phyloP scores from a whole-genome alignment of 2,329 filamentous ascomycete genomes.

The Pyricularia sp. region DNA sequence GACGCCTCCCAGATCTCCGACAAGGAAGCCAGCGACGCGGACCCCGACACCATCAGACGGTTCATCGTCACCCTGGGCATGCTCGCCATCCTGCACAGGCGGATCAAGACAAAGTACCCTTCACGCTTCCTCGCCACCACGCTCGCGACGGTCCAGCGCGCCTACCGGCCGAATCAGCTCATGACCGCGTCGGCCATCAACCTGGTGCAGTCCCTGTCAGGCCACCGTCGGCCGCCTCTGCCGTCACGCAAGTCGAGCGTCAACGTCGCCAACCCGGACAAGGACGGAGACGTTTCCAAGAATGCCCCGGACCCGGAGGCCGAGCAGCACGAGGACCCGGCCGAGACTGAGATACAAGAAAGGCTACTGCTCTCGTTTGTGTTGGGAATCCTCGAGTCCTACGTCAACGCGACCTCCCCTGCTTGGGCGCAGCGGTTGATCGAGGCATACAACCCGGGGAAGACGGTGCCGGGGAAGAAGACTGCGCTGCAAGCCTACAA shows the following conservation, averaged over 20 bases:
- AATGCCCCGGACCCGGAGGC: conserved; percentile 56
- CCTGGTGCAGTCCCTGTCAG: conserved; percentile 60
- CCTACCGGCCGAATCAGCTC: conserved; percentile 56
- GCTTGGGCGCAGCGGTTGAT: conserved; percentile 56
- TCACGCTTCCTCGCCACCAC: conserved; percentile 71
- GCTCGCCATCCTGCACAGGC: conserved; percentile 61
- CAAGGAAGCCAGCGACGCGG: conserved; percentile 12
- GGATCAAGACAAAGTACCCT: conserved; percentile 69
- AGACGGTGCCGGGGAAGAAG: conserved; percentile 49
- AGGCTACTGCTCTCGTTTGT: conserved; percentile 66
- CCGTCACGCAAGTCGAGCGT: conserved; percentile 50
- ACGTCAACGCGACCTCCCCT: conserved; percentile 51
- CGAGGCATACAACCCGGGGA: conserved; percentile 58
- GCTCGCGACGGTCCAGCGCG: conserved; percentile 60
- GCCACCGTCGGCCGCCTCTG: conserved; percentile 54
- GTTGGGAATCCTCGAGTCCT: conserved; percentile 68
- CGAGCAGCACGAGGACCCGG: conserved; percentile 46
- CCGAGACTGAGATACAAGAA: conserved; percentile 51
- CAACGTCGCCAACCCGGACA: conserved; percentile 43
- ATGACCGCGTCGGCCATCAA: conserved; percentile 63
- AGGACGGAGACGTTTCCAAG: conserved; percentile 41
- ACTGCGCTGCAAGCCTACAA: conserved; percentile 54
- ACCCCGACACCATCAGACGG: conserved; percentile 15
- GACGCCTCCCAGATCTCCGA: conserved; percentile 11
- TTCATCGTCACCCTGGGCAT: conserved; percentile 64